A percentile compares a stretch with the other conserved stretches of the same genome.
phyloP scores from a whole-genome alignment of 1,284 basidiomycete species.

The Gomphus sp. region DNA sequence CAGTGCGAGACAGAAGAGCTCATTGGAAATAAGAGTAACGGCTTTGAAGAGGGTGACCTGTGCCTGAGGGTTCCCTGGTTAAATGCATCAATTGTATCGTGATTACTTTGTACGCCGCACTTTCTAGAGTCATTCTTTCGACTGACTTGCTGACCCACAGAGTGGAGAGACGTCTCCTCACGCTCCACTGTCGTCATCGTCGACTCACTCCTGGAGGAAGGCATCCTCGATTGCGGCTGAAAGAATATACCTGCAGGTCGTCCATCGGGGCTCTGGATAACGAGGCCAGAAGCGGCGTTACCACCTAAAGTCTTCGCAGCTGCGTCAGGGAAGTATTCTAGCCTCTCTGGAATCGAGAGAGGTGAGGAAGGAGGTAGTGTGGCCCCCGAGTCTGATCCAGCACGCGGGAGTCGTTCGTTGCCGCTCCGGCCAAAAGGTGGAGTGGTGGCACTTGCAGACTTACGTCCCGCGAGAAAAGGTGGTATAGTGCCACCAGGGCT shows the following conservation, averaged over 20 bases:
- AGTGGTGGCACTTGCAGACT: slow-evolving; percentile 21
- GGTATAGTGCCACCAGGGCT: slow-evolving; percentile 46
- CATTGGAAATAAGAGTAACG: not conserved
- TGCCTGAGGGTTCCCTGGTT: not conserved
- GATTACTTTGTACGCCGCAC: not conserved
- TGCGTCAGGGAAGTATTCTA: slow-evolving; percentile 79
- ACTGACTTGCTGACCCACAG: not conserved
- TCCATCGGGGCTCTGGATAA: slow-evolving; percentile 90
- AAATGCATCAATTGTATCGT: not conserved
- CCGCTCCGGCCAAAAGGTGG: slow-evolving; percentile 37
- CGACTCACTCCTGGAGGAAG: not conserved
- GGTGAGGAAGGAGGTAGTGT: slow-evolving; percentile 55
- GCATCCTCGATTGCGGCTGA: slow-evolving; percentile 46
- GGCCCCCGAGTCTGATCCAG: slow-evolving; percentile 26
- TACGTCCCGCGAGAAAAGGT: slow-evolving; percentile 33
- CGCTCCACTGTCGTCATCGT: not conserved
- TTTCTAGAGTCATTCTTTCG: not conserved
- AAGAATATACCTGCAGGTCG: slow-evolving; percentile 93
- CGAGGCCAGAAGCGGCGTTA: slow-evolving; percentile 78
- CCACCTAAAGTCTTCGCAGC: slow-evolving; percentile 59
- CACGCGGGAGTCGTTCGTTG: slow-evolving; percentile 48
- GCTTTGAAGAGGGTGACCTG: not conserved
- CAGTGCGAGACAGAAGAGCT: not conserved
- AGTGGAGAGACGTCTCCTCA: not conserved
- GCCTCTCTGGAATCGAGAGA: slow-evolving; percentile 62